A percentile compares a stretch with the other conserved stretches of the same genome.
These are phyloP conservation scores for Ogataea henricii DNA, from an alignment of 805 yeast genomes.

Conservation along the genomic window DNA sequence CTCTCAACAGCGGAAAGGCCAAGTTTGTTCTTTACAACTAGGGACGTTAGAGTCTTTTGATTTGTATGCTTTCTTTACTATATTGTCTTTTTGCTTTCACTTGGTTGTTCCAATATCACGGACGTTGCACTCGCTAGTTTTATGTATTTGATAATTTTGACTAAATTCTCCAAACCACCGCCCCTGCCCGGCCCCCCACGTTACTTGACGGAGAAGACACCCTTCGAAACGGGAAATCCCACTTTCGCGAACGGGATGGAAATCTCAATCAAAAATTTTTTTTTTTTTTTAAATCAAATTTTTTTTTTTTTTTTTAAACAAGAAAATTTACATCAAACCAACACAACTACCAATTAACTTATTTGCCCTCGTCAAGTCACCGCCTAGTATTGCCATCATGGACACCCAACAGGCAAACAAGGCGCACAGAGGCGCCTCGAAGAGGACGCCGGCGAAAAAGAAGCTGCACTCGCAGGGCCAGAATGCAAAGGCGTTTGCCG, in stretches of 20 bases:
- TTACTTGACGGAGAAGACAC: not conserved
- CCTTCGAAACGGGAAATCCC: conserved; percentile 3
- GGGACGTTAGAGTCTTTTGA: not conserved
- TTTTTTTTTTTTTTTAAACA: not conserved
- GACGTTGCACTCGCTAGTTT: not conserved
- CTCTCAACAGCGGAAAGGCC: conserved; percentile 83
- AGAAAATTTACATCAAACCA: no score
- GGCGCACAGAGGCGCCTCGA: conserved; percentile 68
- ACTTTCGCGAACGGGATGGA: conserved; percentile 5
- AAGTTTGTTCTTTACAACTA: conserved; percentile 69
- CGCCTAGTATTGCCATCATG: conserved; percentile 17
- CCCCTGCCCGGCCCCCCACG: no score
- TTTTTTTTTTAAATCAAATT: not conserved
- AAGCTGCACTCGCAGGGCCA: conserved; percentile 85
- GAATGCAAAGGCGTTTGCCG: conserved; percentile 83
- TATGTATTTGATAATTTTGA: conserved; percentile 1
- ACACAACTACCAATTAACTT: no score
- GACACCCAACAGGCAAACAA: conserved; percentile 52
- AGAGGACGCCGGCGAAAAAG: conserved; percentile 69
- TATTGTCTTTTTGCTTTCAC: not conserved
- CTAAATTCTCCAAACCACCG: no score
- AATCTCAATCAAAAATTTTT: not conserved
- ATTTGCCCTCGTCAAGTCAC: no score
- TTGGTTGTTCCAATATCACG: not conserved
- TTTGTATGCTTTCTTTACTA: conserved; percentile 2